Evolutionary conservation across 108 stramenopile genomes (phyloP).

Genomic region (Mediolabrus comicus): DNA sequence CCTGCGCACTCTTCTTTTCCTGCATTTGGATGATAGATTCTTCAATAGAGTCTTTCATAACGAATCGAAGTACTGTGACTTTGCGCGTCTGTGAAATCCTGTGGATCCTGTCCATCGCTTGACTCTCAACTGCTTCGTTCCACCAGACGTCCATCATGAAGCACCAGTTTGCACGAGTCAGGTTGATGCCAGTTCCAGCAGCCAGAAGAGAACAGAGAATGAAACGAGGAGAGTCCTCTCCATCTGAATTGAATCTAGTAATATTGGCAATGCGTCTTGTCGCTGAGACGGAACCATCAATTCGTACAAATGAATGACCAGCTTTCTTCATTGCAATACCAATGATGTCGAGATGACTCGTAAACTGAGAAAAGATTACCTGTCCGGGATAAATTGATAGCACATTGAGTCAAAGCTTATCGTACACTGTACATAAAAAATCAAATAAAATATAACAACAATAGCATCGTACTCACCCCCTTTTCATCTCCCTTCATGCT

Average conservation of each 20-base stretch:
- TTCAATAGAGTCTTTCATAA: conserved; percentile 54
- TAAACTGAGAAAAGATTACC: conserved; percentile 70
- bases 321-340: conserved; percentile 38
- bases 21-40: conserved; percentile 50
- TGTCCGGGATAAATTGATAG: too few species aligned
- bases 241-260: conserved; percentile 34
- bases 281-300: conserved; percentile 54
- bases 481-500: conserved; percentile 54
- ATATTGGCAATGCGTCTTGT: conserved; percentile 42
- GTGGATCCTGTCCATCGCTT: conserved; percentile 68
- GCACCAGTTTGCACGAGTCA: conserved; percentile 59
- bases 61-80: conserved; percentile 44
- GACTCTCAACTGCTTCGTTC: conserved; percentile 44
- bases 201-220: conserved; percentile 53
- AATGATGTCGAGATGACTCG: conserved; percentile 62
- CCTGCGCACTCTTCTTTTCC: conserved; percentile 40
- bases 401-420: too few species aligned
- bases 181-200: conserved; percentile 75
- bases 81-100: conserved; percentile 50
- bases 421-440: neutral
- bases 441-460: neutral
- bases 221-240: conserved; percentile 37
- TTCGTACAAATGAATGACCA: conserved; percentile 51
- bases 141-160: conserved; percentile 73
- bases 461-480: conserved; percentile 19